Base-by-base conservation (phyloP, 2,329 filamentous ascomycete genomes). In the Verticillium nubilum region DNA sequence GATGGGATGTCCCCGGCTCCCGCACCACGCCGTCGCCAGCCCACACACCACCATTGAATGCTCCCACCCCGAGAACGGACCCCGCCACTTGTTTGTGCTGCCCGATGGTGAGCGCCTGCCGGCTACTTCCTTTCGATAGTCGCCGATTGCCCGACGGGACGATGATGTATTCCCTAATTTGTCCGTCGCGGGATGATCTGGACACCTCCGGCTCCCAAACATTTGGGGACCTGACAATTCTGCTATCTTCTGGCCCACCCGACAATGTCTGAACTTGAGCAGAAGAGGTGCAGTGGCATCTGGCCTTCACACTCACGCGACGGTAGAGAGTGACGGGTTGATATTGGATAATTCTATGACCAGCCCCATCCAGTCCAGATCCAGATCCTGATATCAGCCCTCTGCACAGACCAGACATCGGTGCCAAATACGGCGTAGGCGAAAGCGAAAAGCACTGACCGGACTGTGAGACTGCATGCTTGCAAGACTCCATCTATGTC, bases 261-360 rank as follows among this genome's bases (percentile, higher is more conserved):
- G 17, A 12, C 12, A 13, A 52, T 26, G n/a, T 15, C 1, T 33
- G 10, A 15, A 4, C 31, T 33, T 37, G 52, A 4, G 52, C 10
- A 26, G 5, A 13, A 5, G 23, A n/a, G 25, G 26, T 4, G 28
- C 7, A 12, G 17, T 9, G 25, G 13, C 25, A 28, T 13, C n/a
- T 31, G 12, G 19, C 27, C n/a, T 17, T 31, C 52, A 13, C 29
- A 15, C 27, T 31, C 25, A 5, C 52, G 52, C 52, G 17, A 31
- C 17, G 10, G 17, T 7, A 33, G 28, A 19, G 52, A 31, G 52
- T 15, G 25, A 6, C 12, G 15, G 52, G 13, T 54, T 31, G 27
- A 54, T 29, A 23, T 54, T 54, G 52, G 52, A 13, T 33, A 23
- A 54, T 54, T 54, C 52, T 54, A 54, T 54, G 52, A 54, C 52